Percentiles rank a stretch among this genome's conserved stretches.
phyloP scores from a whole-genome alignment of 495 filamentous ascomycete genomes.

The Podospora pseudocomata region DNA sequence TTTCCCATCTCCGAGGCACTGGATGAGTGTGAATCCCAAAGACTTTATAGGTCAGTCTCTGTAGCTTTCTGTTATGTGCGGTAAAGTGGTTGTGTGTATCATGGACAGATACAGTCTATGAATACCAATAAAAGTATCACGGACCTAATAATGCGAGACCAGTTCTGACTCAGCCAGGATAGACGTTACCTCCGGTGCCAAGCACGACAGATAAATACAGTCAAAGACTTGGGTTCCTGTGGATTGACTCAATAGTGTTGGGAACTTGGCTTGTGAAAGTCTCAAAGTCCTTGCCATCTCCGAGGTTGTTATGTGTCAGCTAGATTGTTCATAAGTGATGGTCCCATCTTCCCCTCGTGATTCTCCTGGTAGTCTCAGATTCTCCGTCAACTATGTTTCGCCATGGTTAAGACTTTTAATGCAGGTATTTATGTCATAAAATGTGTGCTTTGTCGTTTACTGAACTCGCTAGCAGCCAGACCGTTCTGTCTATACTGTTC shows the following conservation, averaged over 20 bases:
- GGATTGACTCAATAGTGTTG: background rate
- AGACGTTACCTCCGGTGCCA: background rate
- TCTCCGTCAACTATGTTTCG: background rate
- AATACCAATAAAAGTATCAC: too few relatives aligned
- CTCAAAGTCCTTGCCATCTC: background rate
- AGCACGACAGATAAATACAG: background rate
- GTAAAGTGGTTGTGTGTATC: background rate
- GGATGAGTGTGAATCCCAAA: background rate
- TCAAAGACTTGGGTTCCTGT: background rate
- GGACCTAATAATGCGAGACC: background rate
- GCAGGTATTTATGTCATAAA: background rate
- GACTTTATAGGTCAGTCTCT: background rate
- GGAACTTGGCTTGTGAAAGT: background rate
- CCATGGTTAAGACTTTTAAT: background rate
- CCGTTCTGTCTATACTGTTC: background rate
- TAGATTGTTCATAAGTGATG: background rate
- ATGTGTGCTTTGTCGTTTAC: background rate
- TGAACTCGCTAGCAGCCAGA: background rate
- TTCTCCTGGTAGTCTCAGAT: background rate
- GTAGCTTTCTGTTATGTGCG: background rate
- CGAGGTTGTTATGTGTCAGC: background rate
- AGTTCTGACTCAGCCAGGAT: background rate
- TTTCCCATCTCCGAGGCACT: constrained; percentile 16
- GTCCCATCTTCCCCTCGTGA: background rate
- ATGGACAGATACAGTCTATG: too few relatives aligned